Conservation (phyloP, 2,329 filamentous ascomycete genomes). For the Nemania sp. region DNA sequence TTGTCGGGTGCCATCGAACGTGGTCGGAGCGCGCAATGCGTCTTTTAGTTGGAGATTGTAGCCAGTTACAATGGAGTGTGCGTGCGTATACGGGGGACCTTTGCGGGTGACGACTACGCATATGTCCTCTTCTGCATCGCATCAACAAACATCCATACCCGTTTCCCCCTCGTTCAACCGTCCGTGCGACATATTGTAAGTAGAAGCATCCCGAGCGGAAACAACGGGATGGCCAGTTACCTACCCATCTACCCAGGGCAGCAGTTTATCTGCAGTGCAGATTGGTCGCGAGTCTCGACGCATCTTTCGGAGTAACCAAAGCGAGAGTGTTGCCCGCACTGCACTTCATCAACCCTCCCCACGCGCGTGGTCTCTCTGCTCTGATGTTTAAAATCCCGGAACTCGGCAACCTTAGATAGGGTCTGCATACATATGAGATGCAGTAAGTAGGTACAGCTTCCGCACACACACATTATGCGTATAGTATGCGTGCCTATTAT, state of each 20-base stretch:
- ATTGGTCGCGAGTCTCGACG: conserved; percentile 17
- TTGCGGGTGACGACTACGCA: background rate
- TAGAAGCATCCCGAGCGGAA: background rate
- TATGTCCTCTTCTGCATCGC: background rate
- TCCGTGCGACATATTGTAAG: background rate
- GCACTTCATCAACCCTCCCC: background rate
- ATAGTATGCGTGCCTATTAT: background rate
- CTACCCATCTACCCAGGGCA: background rate
- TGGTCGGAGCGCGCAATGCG: background rate
- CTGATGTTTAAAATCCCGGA: conserved; percentile 16
- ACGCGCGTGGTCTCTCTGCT: background rate
- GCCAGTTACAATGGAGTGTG: background rate
- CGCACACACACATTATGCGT: background rate
- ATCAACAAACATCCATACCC: background rate
- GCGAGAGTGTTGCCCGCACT: conserved; percentile 3
- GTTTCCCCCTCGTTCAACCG: background rate
- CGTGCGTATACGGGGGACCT: background rate
- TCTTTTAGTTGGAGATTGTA: conserved; percentile 2
- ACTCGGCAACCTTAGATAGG: conserved; percentile 22
- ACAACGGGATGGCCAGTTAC: background rate
- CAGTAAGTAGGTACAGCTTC: background rate
- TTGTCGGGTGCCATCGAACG: background rate
- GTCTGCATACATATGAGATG: conserved; percentile 23
- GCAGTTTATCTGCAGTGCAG: background rate
- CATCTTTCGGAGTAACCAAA: conserved; percentile 9